Percentiles rank a stretch among this genome's conserved stretches.
phyloP scores from a whole-genome alignment of 257 asterid genomes.

The Handroanthus guayacan region DNA sequence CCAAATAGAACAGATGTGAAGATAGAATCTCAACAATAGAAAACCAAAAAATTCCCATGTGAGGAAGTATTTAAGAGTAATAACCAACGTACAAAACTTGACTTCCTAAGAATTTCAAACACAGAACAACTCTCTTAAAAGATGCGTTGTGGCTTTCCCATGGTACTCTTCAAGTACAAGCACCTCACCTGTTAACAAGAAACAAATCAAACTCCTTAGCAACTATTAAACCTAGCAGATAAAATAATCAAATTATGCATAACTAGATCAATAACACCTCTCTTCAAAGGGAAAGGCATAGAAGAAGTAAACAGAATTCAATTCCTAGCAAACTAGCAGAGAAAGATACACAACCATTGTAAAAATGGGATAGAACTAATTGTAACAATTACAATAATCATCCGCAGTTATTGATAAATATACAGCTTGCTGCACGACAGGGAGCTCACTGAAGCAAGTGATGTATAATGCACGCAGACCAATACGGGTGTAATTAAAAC shows the following conservation, averaged over 20 bases:
- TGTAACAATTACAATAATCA: neutral
- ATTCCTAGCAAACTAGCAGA: neutral
- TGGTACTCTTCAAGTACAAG: conserved; percentile 62
- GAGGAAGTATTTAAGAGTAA: neutral
- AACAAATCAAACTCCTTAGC: neutral
- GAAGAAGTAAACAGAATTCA: neutral
- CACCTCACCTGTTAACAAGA: conserved; percentile 53
- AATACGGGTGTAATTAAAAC: neutral
- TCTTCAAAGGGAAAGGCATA: neutral
- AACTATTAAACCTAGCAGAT: neutral
- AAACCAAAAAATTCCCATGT: conserved; percentile 19
- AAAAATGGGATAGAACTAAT: neutral
- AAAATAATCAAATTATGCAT: neutral
- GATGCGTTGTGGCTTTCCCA: conserved; percentile 62
- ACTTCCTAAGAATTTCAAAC: conserved; percentile 3
- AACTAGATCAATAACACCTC: neutral
- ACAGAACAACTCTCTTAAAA: conserved; percentile 33
- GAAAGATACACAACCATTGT: neutral
- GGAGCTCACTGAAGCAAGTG: neutral
- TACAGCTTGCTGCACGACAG: neutral
- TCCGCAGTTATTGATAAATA: neutral
- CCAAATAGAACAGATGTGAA: conserved; percentile 18
- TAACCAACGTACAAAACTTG: conserved; percentile 3
- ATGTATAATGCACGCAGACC: neutral
- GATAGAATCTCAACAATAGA: neutral